Evolutionary conservation across 495 filamentous ascomycete species (phyloP), one percentile per base, ranked within the genome.

Genomic region (Penicillium flavigenum): DNA sequence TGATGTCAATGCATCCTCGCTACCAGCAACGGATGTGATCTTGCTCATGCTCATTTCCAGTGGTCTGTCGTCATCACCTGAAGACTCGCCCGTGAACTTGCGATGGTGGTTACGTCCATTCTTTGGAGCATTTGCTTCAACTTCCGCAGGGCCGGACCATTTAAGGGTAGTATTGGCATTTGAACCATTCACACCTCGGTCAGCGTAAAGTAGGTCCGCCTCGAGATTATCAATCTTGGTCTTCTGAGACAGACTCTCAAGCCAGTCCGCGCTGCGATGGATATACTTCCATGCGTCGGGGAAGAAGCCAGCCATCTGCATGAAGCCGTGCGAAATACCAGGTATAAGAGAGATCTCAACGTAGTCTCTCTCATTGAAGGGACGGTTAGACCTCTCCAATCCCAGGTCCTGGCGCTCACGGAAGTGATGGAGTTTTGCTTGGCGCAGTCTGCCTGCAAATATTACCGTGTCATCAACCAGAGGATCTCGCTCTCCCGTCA

Each of bases 391-490:
- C 8, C 69, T 76, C 47, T 76, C 75, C 0, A 90, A 72, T 0
- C 87, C 88, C 9, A 89, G 65, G 11, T 90, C 85, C 49, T 83
- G 77, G 4, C 85, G 75, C 39, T 85, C 81, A 7, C 73, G 66
- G 72, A 86, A 88, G 34, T 79, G 79, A 2, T 86, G 87, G 5
- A 86, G 78, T 63, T 96, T 96, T 6, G 90, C 91, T 43, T 92
- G 83, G 14, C 91, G 80, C 8, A 98, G 71, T 1, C 95, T 78
- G 4, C 95, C 95, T 0, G 92, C 92, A 61, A 98, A 96, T 56
- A 98, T 90, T 3, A 96, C 89, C 0, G 94, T 98, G 72, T 98
- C 94, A 65, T 98, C 94, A 3, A 97, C 93, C 1, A 98, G 75
- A 1, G 94, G 94, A 64, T 98, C 94, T 29, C 93, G 87, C 70